Evolutionary conservation across 768 basidiomycete genomes (phyloP).

Genomic region (Paxillus rubicundulus): DNA sequence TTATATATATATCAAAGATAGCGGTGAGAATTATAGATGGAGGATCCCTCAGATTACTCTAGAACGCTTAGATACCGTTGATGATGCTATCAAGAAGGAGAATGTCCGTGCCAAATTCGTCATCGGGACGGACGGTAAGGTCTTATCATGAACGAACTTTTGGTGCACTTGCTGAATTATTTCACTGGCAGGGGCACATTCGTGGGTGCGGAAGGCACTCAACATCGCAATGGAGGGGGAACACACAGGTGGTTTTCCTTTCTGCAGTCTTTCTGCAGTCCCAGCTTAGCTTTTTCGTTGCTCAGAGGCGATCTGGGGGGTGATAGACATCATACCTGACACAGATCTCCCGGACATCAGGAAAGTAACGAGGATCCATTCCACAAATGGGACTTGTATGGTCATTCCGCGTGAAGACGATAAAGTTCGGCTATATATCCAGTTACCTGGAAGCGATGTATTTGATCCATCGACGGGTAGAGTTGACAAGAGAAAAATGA

Average conservation of each 20-base stretch:
- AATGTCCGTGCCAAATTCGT: slow-evolving; percentile 23
- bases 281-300: slow-evolving; percentile 14
- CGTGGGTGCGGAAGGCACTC: slow-evolving; percentile 40
- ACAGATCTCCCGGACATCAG: slow-evolving; percentile 73
- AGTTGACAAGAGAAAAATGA: slow-evolving; percentile 47
- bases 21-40: neutral
- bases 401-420: slow-evolving; percentile 65
- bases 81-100: slow-evolving; percentile 25
- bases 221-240: slow-evolving; percentile 41
- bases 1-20: neutral
- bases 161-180: no score
- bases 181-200: slow-evolving; percentile 30
- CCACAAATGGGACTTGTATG: slow-evolving; percentile 61
- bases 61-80: slow-evolving; percentile 13
- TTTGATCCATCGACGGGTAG: slow-evolving; percentile 43
- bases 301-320: slow-evolving; percentile 70
- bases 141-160: no score
- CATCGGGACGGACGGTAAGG: slow-evolving; percentile 25
- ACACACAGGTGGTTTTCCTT: slow-evolving; percentile 27
- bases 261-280: neutral
- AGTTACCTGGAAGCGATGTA: slow-evolving; percentile 47
- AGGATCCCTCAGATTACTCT: neutral
- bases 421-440: slow-evolving; percentile 64
- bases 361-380: slow-evolving; percentile 57
- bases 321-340: slow-evolving; percentile 60